Evolutionary conservation across 495 filamentous ascomycete species (phyloP).

Genomic region (Aspergillus cavernicola): DNA sequence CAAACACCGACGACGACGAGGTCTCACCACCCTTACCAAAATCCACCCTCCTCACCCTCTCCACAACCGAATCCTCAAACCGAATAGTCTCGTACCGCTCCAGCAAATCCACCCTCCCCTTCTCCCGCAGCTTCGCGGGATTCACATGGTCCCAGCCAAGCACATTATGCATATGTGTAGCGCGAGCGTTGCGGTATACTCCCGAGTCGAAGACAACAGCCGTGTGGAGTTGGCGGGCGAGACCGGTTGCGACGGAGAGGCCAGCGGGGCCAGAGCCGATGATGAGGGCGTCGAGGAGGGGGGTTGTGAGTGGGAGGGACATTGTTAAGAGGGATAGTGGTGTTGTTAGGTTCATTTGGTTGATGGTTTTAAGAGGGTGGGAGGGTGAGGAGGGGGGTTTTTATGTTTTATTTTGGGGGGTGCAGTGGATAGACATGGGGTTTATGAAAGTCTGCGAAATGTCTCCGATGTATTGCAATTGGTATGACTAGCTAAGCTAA

Average conservation of each 20-base stretch:
- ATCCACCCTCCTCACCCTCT: slow-evolving; percentile 6
- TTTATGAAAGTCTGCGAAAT: neutral
- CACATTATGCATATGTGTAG: slow-evolving; percentile 51
- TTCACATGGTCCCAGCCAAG: slow-evolving; percentile 43
- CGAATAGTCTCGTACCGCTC: slow-evolving; percentile 40
- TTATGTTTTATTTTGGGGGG: neutral
- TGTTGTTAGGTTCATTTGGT: neutral
- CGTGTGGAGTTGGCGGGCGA: slow-evolving; percentile 47
- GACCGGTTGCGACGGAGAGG: slow-evolving; percentile 40
- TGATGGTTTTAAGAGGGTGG: neutral
- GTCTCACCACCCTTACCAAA: no score
- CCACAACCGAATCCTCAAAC: slow-evolving; percentile 30
- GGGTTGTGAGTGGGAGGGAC: slow-evolving; percentile 28
- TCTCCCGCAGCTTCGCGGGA: slow-evolving; percentile 38
- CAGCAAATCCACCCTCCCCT: slow-evolving; percentile 31
- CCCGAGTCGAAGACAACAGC: slow-evolving; percentile 48
- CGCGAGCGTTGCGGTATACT: slow-evolving; percentile 45
- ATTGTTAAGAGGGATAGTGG: neutral
- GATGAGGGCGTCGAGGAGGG: slow-evolving; percentile 51
- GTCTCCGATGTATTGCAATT: neutral
- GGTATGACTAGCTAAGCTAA: neutral
- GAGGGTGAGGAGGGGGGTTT: neutral
- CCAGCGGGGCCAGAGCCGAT: slow-evolving; percentile 57
- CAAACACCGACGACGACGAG: neutral
- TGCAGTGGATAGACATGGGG: neutral